phyloP scores from a whole-genome alignment of 805 yeast species.

The Groenewaldozyma tartarivorans region DNA sequence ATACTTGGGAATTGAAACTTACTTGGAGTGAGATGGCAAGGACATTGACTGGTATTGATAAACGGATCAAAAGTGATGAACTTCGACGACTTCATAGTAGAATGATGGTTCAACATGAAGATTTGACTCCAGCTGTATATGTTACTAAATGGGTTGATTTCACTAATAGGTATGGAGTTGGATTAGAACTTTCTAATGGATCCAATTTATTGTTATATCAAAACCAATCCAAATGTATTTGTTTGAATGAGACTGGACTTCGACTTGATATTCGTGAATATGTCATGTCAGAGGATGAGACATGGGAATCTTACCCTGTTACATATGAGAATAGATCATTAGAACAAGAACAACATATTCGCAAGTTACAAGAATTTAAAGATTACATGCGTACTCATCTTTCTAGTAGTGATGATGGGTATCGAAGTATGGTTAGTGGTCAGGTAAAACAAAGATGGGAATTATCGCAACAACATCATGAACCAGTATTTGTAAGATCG shows the following conservation, averaged over 20 bases:
- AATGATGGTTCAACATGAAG: not conserved
- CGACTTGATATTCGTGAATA: too few species aligned
- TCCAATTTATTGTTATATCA: conserved; percentile 42
- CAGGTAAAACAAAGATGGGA: too few species aligned
- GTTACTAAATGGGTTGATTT: conserved; percentile 98
- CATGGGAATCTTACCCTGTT: not conserved
- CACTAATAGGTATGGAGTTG: conserved; percentile 89
- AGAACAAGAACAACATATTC: not conserved
- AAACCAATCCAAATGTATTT: conserved; percentile 23
- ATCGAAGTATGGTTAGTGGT: too few species aligned
- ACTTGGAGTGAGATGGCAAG: not conserved
- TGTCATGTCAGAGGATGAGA: not conserved
- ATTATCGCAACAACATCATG: not conserved
- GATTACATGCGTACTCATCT: not conserved
- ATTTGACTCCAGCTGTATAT: conserved; percentile 29
- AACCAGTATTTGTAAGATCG: not conserved
- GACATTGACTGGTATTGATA: not conserved
- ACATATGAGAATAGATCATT: not conserved
- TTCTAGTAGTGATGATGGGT: not conserved
- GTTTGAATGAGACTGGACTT: not conserved
- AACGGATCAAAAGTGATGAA: not conserved
- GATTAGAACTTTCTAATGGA: conserved; percentile 84
- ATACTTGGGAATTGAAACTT: not conserved
- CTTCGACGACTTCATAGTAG: not conserved
- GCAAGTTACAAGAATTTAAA: not conserved